Evolutionary conservation across 108 stramenopile genomes (phyloP).

Genomic region (Epithemia pelagica): DNA sequence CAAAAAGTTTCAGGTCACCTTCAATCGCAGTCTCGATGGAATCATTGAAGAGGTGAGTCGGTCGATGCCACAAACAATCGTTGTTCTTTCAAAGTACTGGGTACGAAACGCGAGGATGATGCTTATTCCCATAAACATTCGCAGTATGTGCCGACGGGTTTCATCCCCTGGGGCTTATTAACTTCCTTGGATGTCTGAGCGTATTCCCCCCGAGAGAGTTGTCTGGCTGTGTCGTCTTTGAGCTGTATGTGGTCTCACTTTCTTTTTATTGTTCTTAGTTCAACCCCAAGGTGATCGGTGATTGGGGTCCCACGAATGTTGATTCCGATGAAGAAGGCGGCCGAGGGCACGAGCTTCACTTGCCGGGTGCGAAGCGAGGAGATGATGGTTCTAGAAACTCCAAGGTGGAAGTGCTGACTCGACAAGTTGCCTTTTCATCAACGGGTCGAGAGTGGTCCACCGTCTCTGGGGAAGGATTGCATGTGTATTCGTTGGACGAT

Average conservation of each 20-base stretch:
- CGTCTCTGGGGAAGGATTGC: conserved; percentile 83
- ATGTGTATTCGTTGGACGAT: conserved; percentile 87
- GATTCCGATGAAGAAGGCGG: conserved; percentile 76
- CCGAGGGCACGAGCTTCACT: conserved; percentile 39
- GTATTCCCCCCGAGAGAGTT: conserved; percentile 10
- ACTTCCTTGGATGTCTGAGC: conserved; percentile 76
- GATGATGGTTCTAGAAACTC: conserved; percentile 85
- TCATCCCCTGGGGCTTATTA: conserved; percentile 36
- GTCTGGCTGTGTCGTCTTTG: too few relatives aligned
- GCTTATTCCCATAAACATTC: conserved; percentile 65
- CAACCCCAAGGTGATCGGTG: conserved; percentile 74
- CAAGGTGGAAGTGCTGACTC: conserved; percentile 77
- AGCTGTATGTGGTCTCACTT: not conserved
- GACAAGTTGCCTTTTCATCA: conserved; percentile 77
- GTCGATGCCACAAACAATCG: not conserved
- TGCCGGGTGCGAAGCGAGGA: conserved; percentile 81
- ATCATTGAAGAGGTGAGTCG: conserved; percentile 79
- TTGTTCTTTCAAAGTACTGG: not conserved
- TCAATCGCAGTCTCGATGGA: conserved; percentile 90
- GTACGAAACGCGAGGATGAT: conserved; percentile 46
- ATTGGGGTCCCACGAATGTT: conserved; percentile 75
- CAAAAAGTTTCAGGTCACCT: conserved; percentile 98
- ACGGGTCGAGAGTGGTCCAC: conserved; percentile 87
- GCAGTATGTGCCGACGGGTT: conserved; percentile 47
- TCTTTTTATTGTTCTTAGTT: conserved; percentile 34